Conservation (phyloP, 805 yeast genomes). For the Zygoascus bituminiphila region DNA sequence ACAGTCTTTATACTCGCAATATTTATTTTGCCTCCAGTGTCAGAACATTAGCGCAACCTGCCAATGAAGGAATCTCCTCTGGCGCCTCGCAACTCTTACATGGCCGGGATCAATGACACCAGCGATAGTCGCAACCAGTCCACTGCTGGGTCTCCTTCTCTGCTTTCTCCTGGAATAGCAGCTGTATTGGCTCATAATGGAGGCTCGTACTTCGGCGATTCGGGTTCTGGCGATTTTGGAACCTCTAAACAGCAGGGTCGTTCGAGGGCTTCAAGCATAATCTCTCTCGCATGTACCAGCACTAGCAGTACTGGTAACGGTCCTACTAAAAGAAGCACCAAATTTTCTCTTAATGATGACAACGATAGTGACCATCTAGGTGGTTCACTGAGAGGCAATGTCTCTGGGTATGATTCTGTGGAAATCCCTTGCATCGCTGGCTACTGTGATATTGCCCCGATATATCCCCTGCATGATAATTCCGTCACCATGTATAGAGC, state of each 20-base stretch:
- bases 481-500: conserved; percentile 19
- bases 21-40: too few relatives aligned
- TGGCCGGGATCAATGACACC: not conserved
- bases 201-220: not conserved
- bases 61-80: not conserved
- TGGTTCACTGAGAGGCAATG: not conserved
- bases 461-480: conserved; percentile 16
- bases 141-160: not conserved
- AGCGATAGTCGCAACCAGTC: not conserved
- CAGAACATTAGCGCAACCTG: too few relatives aligned
- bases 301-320: not conserved
- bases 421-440: conserved; percentile 15
- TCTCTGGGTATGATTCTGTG: not conserved
- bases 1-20: too few relatives aligned
- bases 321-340: not conserved
- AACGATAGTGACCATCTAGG: not conserved
- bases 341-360: not conserved
- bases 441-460: conserved; percentile 15
- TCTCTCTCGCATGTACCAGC: not conserved
- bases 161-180: not conserved
- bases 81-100: not conserved
- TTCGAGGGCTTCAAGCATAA: not conserved
- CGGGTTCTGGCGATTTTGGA: not conserved
- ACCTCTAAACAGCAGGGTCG: not conserved
- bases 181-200: not conserved